phyloP scores from a whole-genome alignment of 1,284 basidiomycete genomes.

The Moesziomyces sp. region DNA sequence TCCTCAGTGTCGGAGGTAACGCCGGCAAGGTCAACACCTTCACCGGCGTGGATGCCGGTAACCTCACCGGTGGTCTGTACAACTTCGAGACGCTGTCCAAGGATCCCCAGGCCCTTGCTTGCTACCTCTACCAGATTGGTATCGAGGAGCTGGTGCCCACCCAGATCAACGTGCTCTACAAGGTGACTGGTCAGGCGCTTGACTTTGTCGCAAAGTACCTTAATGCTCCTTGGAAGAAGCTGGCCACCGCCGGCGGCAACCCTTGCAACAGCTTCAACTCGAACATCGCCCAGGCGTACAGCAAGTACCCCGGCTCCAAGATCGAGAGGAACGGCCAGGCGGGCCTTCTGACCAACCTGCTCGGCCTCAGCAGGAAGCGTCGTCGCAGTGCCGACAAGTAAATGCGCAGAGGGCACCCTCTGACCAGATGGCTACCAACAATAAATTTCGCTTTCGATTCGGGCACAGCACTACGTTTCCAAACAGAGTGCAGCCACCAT shows the following conservation, averaged over 20 bases:
- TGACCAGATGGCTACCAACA: no score
- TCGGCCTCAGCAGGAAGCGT: conserved; percentile 11
- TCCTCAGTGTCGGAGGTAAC: conserved; percentile 53
- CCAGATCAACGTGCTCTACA: conserved; percentile 49
- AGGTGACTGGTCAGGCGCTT: conserved; percentile 31
- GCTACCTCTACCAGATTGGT: conserved; percentile 52
- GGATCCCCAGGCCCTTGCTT: conserved; percentile 41
- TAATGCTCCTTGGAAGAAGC: conserved; percentile 22
- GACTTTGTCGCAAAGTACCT: conserved; percentile 48
- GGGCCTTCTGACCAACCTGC: conserved; percentile 27
- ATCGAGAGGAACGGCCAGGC: conserved; percentile 24
- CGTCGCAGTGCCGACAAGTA: conserved; percentile 10
- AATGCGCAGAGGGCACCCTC: background rate
- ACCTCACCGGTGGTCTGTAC: conserved; percentile 49
- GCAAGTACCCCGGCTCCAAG: conserved; percentile 45
- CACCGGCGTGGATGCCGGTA: conserved; percentile 46
- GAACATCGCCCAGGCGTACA: conserved; percentile 24
- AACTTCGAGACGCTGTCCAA: conserved; percentile 24
- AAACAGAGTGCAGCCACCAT: no score
- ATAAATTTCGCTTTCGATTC: no score
- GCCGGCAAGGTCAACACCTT: conserved; percentile 55
- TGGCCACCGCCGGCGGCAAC: conserved; percentile 41
- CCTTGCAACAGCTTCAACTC: conserved; percentile 41
- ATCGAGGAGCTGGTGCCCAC: conserved; percentile 46
- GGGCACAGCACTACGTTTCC: no score